Evolutionary conservation across 148 eudicot genomes (phyloP), one percentile per base, ranked within the genome.

Genomic region (Dianthus caryophyllus): DNA sequence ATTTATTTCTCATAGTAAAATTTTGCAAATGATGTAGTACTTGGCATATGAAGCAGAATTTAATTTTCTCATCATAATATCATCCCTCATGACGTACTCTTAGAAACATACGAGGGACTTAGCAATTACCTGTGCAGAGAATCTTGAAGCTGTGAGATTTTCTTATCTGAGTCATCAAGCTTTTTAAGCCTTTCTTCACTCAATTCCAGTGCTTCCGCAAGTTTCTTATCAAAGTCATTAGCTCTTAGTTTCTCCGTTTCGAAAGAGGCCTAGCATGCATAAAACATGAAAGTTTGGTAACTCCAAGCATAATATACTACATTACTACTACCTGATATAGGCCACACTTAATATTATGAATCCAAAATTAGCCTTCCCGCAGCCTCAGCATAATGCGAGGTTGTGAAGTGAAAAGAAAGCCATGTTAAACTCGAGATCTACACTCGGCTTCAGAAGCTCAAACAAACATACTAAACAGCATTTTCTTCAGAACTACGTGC

Each of bases 141-240:
- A 61, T 95, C 96, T 76, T 90, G 97, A n/a, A 95, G 87, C 49
- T 79, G 91, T 31, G 78, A 81, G 65, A 75, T 76, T 76, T 72
- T 85, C 78, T 72, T 79, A 55, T 88, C 93, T 24, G 99, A 75
- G 70, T 90, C 99, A 75, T 88, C 97, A 75, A 88, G 80, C 72
- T 86, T 90, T 69, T 71, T 80, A 59, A 70, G 81, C 29, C 86
- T 82, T 65, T 80, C 90, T 78, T 90, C 93, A 65, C 79, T 79
- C 59, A 71, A 33, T 68, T 82, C 85, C 58, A 73, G 78, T 43
- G 79, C 80, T 75, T 82, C 85, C 29, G 82, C 76, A 73, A 81
- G 82, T 75, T 82, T 95, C 73, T 59, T 79, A 62, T 78, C 83
- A 61, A 84, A 71, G 21, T 81, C 90, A 25, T 86, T 83, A 54